Conservation (phyloP, 495 filamentous ascomycete genomes). For the Chaetomium cochliodes region DNA sequence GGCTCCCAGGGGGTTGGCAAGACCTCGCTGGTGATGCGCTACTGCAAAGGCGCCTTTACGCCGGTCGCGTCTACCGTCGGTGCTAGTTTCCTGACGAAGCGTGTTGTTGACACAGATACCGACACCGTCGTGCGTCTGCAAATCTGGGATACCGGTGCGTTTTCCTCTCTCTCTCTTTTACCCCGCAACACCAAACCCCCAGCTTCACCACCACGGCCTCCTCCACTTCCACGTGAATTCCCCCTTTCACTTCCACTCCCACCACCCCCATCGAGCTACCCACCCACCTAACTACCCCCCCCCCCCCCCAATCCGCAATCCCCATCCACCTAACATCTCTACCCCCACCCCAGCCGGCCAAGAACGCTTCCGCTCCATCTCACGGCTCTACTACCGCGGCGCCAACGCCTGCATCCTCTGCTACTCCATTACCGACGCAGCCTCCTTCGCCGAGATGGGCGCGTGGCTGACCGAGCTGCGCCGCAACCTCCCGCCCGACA, state of each 20-base stretch:
- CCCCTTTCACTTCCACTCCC: no score
- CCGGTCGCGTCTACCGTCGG: slow-evolving; percentile 80
- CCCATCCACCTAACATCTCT: slow-evolving; percentile 2
- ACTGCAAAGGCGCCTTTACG: slow-evolving; percentile 75
- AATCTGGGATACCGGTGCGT: slow-evolving; percentile 78
- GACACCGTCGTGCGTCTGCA: slow-evolving; percentile 79
- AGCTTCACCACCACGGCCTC: no score
- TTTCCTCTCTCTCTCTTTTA: neutral
- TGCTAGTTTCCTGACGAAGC: slow-evolving; percentile 91
- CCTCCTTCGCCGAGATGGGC: slow-evolving; percentile 90
- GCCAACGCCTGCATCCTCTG: slow-evolving; percentile 93
- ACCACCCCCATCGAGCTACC: no score
- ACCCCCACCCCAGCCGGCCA: slow-evolving; percentile 63
- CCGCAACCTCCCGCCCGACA: slow-evolving; percentile 64
- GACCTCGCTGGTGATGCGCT: slow-evolving; percentile 86
- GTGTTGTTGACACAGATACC: slow-evolving; percentile 78
- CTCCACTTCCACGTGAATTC: no score
- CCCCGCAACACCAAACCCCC: no score
- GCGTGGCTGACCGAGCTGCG: slow-evolving; percentile 82
- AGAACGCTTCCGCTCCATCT: slow-evolving; percentile 91
- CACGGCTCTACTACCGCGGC: slow-evolving; percentile 89
- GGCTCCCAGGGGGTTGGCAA: slow-evolving; percentile 94
- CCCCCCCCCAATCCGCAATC: neutral
- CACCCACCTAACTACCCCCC: no score
- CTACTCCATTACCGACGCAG: slow-evolving; percentile 87